A percentile compares a stretch with the other conserved stretches of the same genome.
phyloP scores from a whole-genome alignment of 768 basidiomycete genomes.

The Rhodocollybia butyracea region DNA sequence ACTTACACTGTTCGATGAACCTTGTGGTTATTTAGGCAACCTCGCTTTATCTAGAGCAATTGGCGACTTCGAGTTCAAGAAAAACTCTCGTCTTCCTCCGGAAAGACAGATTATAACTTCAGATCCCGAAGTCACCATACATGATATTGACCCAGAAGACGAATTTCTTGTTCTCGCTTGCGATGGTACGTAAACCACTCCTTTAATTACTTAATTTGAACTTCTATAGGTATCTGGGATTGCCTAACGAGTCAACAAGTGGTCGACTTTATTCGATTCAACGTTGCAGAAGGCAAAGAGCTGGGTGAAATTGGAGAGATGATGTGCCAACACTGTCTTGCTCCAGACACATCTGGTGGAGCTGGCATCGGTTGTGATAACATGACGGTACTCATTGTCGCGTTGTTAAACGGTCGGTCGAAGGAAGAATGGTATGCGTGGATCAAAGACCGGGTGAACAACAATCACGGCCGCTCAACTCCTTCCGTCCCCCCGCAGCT shows the following conservation, averaged over 20 bases:
- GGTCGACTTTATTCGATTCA: conserved; percentile 81
- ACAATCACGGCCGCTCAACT: conserved; percentile 72
- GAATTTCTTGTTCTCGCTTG: conserved; percentile 97
- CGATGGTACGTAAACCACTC: conserved; percentile 63
- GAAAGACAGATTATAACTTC: conserved; percentile 95
- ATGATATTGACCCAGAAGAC: conserved; percentile 82
- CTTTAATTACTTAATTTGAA: conserved; percentile 5
- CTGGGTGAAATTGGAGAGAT: conserved; percentile 84
- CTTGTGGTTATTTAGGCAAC: conserved; percentile 58
- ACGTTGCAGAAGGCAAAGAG: conserved; percentile 74
- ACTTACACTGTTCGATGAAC: neutral
- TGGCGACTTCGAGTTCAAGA: conserved; percentile 99
- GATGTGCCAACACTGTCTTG: conserved; percentile 90
- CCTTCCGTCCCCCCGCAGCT: conserved; percentile 75
- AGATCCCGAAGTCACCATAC: conserved; percentile 86
- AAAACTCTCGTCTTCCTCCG: conserved; percentile 74
- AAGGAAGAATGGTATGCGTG: conserved; percentile 91
- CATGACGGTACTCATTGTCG: conserved; percentile 95
- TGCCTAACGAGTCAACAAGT: conserved; percentile 92
- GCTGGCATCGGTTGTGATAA: conserved; percentile 98
- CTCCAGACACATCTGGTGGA: conserved; percentile 88
- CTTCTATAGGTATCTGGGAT: conserved; percentile 91
- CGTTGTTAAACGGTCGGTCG: conserved; percentile 82
- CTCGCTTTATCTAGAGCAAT: conserved; percentile 92
- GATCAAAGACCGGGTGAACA: conserved; percentile 80